phyloP scores from a whole-genome alignment of 2,329 filamentous ascomycete genomes.

The Talaromyces sp. region DNA sequence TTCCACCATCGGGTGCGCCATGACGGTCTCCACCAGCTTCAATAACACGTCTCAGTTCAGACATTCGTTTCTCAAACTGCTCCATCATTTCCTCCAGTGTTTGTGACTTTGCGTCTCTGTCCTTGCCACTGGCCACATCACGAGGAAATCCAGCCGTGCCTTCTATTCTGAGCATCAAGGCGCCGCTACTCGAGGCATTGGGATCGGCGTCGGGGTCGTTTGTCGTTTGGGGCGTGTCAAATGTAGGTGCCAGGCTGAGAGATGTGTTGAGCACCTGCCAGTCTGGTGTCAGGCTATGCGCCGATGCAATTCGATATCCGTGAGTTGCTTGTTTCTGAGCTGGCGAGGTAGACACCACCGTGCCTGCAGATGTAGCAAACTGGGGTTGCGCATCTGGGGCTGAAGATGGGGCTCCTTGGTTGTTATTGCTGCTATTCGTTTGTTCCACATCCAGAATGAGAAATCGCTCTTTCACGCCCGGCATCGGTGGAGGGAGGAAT shows the following conservation, averaged over 20 bases:
- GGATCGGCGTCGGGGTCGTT: constrained; percentile 47
- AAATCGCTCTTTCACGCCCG: constrained; percentile 51
- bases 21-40: constrained; percentile 23
- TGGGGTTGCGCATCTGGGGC: constrained; percentile 10
- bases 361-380: constrained; percentile 14
- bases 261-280: constrained; percentile 63
- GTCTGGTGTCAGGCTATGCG: constrained; percentile 66
- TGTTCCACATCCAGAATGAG: constrained; percentile 53
- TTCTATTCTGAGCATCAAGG: constrained; percentile 42
- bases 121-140: constrained; percentile 14
- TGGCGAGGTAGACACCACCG: constrained; percentile 22
- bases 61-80: constrained; percentile 41
- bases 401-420: constrained; percentile 14
- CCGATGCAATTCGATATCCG: constrained; percentile 55
- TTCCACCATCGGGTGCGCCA: neutral
- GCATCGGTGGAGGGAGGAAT: constrained; percentile 43
- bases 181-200: constrained; percentile 39
- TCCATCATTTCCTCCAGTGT: constrained; percentile 44
- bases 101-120: constrained; percentile 23
- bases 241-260: constrained; percentile 59
- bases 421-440: constrained; percentile 6
- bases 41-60: constrained; percentile 39
- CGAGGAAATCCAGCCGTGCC: constrained; percentile 33
- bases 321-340: constrained; percentile 14
- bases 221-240: constrained; percentile 39